These are phyloP conservation scores for Besnoitia besnoiti DNA, from an alignment of 169 alveolate species.

Conservation along the genomic window DNA sequence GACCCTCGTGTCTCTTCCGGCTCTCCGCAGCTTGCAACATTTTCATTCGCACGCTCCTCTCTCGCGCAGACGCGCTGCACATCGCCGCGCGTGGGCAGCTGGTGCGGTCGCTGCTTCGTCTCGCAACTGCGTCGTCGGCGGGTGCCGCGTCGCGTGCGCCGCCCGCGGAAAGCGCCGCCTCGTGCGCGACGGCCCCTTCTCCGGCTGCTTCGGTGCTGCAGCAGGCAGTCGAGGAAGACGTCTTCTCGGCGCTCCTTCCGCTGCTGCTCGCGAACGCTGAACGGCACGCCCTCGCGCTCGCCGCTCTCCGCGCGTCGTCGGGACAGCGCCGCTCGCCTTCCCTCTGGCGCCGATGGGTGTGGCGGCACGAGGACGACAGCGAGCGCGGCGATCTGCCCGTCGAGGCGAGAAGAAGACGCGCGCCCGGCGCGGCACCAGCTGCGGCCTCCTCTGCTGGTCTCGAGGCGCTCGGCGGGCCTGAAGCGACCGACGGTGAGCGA, in stretches of 20 bases:
- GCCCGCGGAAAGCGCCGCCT: neutral
- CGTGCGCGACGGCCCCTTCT: neutral
- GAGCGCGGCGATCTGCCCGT: neutral
- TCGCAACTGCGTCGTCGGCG: neutral
- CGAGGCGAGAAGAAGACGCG: neutral
- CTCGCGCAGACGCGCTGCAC: neutral
- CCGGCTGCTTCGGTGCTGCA: neutral
- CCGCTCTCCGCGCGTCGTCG: neutral
- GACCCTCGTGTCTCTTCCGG: neutral
- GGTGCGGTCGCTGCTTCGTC: neutral
- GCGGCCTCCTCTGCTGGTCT: too few species aligned
- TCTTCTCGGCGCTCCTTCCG: neutral
- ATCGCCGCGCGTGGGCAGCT: neutral
- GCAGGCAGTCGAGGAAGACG: neutral
- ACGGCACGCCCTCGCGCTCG: neutral
- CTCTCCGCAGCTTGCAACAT: constrained; percentile 4
- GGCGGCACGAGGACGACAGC: neutral
- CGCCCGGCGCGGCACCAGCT: too few species aligned
- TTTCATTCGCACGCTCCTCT: constrained; percentile 8
- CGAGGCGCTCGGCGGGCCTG: neutral
- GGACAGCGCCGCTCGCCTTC: neutral
- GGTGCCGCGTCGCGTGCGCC: neutral
- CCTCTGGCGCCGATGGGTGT: constrained; percentile 26
- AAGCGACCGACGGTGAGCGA: neutral
- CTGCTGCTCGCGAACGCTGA: neutral